These are phyloP conservation scores for Yamadazyma triangularis DNA, from an alignment of 1,139 yeast species.

Conservation along the genomic window DNA sequence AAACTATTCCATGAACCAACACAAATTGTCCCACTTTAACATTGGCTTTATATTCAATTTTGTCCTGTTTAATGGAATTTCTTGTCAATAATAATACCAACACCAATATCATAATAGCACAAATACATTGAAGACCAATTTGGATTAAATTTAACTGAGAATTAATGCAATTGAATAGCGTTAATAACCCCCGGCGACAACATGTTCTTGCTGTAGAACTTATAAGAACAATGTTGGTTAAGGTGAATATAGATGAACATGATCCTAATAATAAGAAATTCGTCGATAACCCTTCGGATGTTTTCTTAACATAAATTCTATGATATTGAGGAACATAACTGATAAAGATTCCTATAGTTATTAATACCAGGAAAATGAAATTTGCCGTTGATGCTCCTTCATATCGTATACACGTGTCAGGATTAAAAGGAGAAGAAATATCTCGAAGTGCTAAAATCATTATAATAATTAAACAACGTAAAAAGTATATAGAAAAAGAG, in stretches of 20 bases:
- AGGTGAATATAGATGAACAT: slow-evolving; percentile 64
- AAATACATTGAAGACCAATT: slow-evolving; percentile 61
- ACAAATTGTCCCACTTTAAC: slow-evolving; percentile 38
- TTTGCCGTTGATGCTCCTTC: slow-evolving; percentile 43
- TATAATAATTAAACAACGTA: too few species aligned
- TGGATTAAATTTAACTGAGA: slow-evolving; percentile 69
- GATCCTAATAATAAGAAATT: slow-evolving; percentile 70
- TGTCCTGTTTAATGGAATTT: slow-evolving; percentile 43
- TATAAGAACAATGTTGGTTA: slow-evolving; percentile 62
- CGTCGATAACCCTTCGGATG: slow-evolving; percentile 80
- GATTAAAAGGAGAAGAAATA: too few species aligned
- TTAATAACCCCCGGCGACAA: slow-evolving; percentile 38
- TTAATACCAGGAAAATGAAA: slow-evolving; percentile 45
- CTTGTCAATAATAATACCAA: slow-evolving; percentile 48
- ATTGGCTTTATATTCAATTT: slow-evolving; percentile 40
- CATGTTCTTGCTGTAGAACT: slow-evolving; percentile 53
- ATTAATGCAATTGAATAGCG: slow-evolving; percentile 58
- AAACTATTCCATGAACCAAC: slow-evolving; percentile 28
- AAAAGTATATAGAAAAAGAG: too few species aligned
- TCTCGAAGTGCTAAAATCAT: too few species aligned
- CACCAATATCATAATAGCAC: slow-evolving; percentile 58
- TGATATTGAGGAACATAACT: slow-evolving; percentile 78
- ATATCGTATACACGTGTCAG: slow-evolving; percentile 34
- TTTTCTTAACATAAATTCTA: slow-evolving; percentile 51
- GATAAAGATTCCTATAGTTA: slow-evolving; percentile 65